phyloP scores from a whole-genome alignment of 2,329 filamentous ascomycete genomes.

The Colletotrichum navitas region DNA sequence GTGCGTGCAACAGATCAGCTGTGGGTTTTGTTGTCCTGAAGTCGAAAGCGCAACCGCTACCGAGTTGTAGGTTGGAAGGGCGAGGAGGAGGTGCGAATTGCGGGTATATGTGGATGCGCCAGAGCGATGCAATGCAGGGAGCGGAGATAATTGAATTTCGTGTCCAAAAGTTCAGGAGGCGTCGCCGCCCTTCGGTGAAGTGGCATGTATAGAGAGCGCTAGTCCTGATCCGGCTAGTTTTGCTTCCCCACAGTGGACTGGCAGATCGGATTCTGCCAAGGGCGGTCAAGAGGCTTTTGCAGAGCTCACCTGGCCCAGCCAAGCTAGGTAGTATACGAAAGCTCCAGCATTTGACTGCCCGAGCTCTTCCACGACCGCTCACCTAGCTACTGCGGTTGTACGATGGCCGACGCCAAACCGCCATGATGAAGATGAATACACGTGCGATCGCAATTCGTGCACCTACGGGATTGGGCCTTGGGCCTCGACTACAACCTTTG shows the following conservation, averaged over 20 bases:
- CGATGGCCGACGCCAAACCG: slow-evolving; percentile 56
- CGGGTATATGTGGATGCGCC: slow-evolving; percentile 33
- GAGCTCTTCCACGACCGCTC: slow-evolving; percentile 21
- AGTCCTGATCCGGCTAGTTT: slow-evolving; percentile 16
- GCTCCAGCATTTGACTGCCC: slow-evolving; percentile 32
- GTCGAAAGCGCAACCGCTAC: slow-evolving; percentile 20
- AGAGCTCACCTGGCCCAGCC: slow-evolving; percentile 26
- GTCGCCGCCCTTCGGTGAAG: slow-evolving; percentile 42
- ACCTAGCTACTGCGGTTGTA: slow-evolving; percentile 42
- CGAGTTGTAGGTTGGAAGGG: slow-evolving; percentile 3
- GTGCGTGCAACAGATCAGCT: slow-evolving; percentile 19
- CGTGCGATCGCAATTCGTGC: slow-evolving; percentile 54
- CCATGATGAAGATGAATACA: slow-evolving; percentile 62
- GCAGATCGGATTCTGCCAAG: slow-evolving; percentile 51
- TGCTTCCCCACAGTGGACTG: slow-evolving; percentile 37
- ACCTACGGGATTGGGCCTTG: slow-evolving; percentile 44
- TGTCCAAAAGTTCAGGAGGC: slow-evolving; percentile 44
- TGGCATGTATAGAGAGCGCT: slow-evolving; percentile 41
- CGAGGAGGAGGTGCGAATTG: slow-evolving; percentile 18
- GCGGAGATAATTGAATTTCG: slow-evolving; percentile 40
- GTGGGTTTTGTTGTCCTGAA: background rate
- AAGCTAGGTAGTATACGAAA: slow-evolving; percentile 10
- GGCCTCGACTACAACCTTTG: slow-evolving; percentile 52
- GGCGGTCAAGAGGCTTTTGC: slow-evolving; percentile 50
- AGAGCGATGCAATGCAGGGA: slow-evolving; percentile 35